Evolutionary conservation across 2,329 filamentous ascomycete genomes (phyloP).

Genomic region (Aspergillus sp.): DNA sequence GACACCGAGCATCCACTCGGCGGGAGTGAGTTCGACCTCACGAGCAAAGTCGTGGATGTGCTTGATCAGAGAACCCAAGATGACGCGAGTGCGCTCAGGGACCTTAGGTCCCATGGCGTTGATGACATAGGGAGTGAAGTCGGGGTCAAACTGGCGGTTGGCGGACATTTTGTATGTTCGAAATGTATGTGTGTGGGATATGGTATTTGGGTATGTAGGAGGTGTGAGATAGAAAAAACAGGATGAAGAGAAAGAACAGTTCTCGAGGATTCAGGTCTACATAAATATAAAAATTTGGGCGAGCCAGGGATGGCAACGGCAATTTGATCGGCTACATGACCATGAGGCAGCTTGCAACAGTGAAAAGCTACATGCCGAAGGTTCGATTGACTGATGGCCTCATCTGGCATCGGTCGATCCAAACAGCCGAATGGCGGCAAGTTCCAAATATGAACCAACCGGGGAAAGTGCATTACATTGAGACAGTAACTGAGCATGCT

Average conservation of each 20-base stretch:
- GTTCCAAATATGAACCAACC: no score
- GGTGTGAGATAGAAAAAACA: background rate
- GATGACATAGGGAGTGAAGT: slow-evolving; percentile 68
- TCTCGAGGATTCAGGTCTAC: no score
- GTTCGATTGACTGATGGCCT: background rate
- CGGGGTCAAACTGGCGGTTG: slow-evolving; percentile 2
- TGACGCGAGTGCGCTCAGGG: slow-evolving; percentile 55
- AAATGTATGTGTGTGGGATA: slow-evolving; percentile 1
- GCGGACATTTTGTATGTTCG: slow-evolving; percentile 11
- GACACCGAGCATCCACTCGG: slow-evolving; percentile 71
- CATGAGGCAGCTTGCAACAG: background rate
- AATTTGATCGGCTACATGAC: background rate
- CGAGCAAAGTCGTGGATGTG: slow-evolving; percentile 74
- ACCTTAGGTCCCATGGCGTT: slow-evolving; percentile 66
- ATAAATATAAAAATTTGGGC: no score
- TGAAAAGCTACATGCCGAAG: background rate
- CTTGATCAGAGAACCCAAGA: slow-evolving; percentile 58
- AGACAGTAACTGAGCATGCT: no score
- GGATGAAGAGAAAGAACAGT: background rate
- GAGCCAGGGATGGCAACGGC: no score
- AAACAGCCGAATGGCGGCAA: background rate
- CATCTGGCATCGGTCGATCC: background rate
- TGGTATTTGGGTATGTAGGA: background rate
- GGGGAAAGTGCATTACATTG: no score
- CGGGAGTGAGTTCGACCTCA: slow-evolving; percentile 67